phyloP scores from a whole-genome alignment of 2,329 filamentous ascomycete species.

The Ophiostoma triangulosporum region DNA sequence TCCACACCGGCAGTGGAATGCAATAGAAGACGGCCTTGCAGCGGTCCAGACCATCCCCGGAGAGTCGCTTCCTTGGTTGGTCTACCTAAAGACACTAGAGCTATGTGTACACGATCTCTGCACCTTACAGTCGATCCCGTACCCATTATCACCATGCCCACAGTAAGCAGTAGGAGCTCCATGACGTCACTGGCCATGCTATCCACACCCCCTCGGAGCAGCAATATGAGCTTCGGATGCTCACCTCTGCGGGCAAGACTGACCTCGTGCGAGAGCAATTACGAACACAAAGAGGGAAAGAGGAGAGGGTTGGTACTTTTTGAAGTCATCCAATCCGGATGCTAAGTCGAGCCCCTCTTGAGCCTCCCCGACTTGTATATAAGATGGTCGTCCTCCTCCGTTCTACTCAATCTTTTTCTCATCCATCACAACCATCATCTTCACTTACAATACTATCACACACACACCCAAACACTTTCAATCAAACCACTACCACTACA shows the following conservation, averaged over 20 bases:
- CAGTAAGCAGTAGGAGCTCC: neutral
- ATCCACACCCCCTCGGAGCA: neutral
- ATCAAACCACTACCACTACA: conserved; percentile 17
- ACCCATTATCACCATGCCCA: neutral
- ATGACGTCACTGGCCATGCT: neutral
- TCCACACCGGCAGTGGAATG: neutral
- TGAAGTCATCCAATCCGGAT: neutral
- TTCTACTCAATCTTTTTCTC: neutral
- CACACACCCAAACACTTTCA: conserved; percentile 7
- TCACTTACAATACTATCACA: too few species aligned
- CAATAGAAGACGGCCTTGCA: neutral
- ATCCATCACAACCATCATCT: neutral
- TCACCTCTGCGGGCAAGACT: neutral
- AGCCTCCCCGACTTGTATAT: conserved; percentile 3
- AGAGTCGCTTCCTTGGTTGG: neutral
- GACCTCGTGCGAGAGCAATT: neutral
- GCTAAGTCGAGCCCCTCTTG: too few species aligned
- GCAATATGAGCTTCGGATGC: neutral
- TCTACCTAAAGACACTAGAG: neutral
- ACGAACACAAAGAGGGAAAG: neutral
- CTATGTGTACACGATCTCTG: neutral
- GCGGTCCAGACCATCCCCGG: neutral
- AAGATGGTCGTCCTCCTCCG: neutral
- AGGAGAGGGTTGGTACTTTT: neutral
- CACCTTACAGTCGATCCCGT: too few species aligned